phyloP scores from a whole-genome alignment of 306 rosid genomes.

The Styphnolobium japonicum region DNA sequence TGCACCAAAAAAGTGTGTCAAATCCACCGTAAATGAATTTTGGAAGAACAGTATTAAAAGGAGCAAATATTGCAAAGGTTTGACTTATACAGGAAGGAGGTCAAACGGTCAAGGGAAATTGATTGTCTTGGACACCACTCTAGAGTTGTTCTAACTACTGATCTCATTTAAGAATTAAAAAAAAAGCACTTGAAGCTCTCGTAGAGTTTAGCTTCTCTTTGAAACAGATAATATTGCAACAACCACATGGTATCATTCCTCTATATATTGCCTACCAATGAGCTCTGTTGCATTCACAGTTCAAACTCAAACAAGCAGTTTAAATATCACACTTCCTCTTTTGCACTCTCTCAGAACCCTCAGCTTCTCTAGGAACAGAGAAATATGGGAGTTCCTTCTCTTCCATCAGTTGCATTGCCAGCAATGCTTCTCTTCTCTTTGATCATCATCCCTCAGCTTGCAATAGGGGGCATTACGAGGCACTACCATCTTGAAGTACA shows the following conservation, averaged over 20 bases:
- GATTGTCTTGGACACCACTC: slow-evolving; percentile 71
- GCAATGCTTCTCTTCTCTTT: slow-evolving; percentile 29
- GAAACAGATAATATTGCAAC: slow-evolving; percentile 10
- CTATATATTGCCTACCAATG: slow-evolving; percentile 27
- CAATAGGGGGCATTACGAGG: slow-evolving; percentile 50
- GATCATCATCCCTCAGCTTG: slow-evolving; percentile 28
- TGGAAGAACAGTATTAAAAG: neutral
- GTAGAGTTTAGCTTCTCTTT: slow-evolving; percentile 9
- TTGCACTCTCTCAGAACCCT: neutral
- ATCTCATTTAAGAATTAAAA: neutral
- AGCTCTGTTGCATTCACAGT: slow-evolving; percentile 7
- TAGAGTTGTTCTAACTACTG: slow-evolving; percentile 59
- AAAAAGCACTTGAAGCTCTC: neutral
- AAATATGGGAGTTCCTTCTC: slow-evolving; percentile 37
- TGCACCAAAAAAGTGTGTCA: slow-evolving; percentile 15
- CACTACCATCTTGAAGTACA: slow-evolving; percentile 63
- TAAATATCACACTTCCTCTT: neutral
- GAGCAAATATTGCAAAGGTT: slow-evolving; percentile 15
- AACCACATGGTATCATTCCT: slow-evolving; percentile 10
- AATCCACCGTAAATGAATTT: slow-evolving; percentile 10
- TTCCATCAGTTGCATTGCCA: slow-evolving; percentile 15
- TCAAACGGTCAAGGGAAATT: slow-evolving; percentile 33
- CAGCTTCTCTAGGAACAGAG: neutral
- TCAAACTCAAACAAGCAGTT: neutral
- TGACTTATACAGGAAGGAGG: slow-evolving; percentile 54